Evolutionary conservation across 768 basidiomycete genomes (phyloP).

Genomic region (Lactarius tabidus): DNA sequence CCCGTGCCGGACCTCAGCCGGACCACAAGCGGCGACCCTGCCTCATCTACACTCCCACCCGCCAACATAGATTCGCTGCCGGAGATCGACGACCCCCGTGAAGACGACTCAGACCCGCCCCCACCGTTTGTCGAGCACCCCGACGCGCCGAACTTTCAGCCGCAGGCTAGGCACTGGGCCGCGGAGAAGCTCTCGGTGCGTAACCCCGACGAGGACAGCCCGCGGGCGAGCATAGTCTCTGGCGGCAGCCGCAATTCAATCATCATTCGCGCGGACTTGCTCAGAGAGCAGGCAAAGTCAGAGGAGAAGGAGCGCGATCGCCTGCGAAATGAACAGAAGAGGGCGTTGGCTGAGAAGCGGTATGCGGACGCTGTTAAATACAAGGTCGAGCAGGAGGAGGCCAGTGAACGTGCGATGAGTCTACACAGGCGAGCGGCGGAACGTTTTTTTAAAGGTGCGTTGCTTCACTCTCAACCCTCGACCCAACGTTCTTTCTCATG

Average conservation of each 20-base stretch:
- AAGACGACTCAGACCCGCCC: slow-evolving; percentile 8
- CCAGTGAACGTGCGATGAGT: slow-evolving; percentile 29
- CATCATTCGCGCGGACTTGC: slow-evolving; percentile 30
- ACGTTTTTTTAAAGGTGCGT: slow-evolving; percentile 35
- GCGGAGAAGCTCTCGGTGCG: slow-evolving; percentile 17
- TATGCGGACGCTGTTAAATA: slow-evolving; percentile 29
- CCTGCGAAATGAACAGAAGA: slow-evolving; percentile 27
- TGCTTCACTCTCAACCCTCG: background rate
- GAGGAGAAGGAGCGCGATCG: slow-evolving; percentile 30
- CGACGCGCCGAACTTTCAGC: slow-evolving; percentile 5
- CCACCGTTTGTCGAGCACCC: slow-evolving; percentile 17
- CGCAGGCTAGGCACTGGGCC: slow-evolving; percentile 6
- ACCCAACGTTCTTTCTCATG: background rate
- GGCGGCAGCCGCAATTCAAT: slow-evolving; percentile 28
- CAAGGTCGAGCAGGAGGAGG: slow-evolving; percentile 32
- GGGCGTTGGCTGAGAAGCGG: slow-evolving; percentile 29
- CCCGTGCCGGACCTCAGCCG: slow-evolving; percentile 17
- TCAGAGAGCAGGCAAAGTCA: slow-evolving; percentile 30
- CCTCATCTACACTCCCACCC: slow-evolving; percentile 16
- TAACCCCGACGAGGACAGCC: slow-evolving; percentile 20
- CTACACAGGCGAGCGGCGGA: slow-evolving; percentile 35
- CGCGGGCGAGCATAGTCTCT: slow-evolving; percentile 31
- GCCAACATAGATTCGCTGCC: slow-evolving; percentile 21
- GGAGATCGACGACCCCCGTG: slow-evolving; percentile 22
- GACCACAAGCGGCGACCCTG: background rate